These are phyloP conservation scores for Ensete glaucum DNA, from an alignment of 176 grass and related monocot genomes.

Conservation along the genomic window DNA sequence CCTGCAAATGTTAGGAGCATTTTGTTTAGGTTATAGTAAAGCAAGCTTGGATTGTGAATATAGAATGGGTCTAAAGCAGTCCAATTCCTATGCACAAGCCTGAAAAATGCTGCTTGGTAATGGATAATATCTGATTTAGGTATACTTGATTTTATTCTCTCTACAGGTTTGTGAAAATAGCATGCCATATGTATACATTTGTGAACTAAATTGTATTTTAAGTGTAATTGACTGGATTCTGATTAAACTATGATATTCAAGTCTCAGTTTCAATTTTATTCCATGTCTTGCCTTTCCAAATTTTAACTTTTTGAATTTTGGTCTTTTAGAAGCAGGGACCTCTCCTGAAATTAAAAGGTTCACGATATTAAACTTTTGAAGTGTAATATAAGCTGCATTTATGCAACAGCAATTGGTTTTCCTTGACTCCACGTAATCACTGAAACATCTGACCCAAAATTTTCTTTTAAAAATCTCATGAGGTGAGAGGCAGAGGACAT, in stretches of 20 bases:
- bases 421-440: no score
- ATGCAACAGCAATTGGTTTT: no score
- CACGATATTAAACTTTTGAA: no score
- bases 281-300: background rate
- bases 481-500: no score
- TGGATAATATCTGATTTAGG: background rate
- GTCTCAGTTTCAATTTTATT: background rate
- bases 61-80: no score
- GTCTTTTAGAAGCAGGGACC: background rate
- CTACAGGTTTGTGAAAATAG: background rate
- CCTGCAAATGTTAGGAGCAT: background rate
- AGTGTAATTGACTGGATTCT: no score
- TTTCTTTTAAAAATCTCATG: no score
- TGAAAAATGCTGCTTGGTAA: background rate
- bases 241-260: background rate
- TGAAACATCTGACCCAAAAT: no score
- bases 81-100: no score
- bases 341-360: background rate
- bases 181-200: background rate
- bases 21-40: background rate
- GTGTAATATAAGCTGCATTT: no score
- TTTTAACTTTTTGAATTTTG: background rate
- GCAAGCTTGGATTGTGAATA: background rate
- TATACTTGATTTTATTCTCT: background rate
- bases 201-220: background rate